Evolutionary conservation across 148 eudicot species (phyloP).

Genomic region (Talinum fruticosum): DNA sequence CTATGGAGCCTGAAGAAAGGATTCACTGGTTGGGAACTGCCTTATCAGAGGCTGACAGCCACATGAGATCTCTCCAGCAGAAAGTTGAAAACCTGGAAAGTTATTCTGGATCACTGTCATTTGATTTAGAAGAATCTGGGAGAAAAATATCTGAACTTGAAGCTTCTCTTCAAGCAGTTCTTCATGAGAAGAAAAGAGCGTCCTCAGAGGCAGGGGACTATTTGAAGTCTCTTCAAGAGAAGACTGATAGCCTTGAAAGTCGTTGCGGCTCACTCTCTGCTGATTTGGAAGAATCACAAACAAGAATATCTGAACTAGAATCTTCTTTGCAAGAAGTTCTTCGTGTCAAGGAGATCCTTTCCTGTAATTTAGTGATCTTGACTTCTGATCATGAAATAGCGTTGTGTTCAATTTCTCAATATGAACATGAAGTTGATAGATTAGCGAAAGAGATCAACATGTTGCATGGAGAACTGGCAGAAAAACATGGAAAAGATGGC

Average conservation of each 20-base stretch:
- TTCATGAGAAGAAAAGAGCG: constrained; percentile 49
- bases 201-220: constrained; percentile 51
- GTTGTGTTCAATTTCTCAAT: constrained; percentile 37
- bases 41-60: constrained; percentile 73
- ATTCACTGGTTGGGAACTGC: constrained; percentile 88
- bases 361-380: constrained; percentile 43
- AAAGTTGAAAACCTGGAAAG: constrained; percentile 62
- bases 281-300: constrained; percentile 61
- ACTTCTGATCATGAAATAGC: constrained; percentile 48
- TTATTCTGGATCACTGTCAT: constrained; percentile 45
- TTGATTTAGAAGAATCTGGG: constrained; percentile 61
- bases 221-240: constrained; percentile 65
- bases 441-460: constrained; percentile 44
- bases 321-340: constrained; percentile 41
- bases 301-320: constrained; percentile 57
- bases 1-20: constrained; percentile 93
- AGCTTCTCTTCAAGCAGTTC: constrained; percentile 41
- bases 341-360: constrained; percentile 39
- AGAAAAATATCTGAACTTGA: constrained; percentile 55
- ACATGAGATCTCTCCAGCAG: constrained; percentile 76
- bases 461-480: constrained; percentile 45
- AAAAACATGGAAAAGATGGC: constrained; percentile 42
- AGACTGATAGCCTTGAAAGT: constrained; percentile 51
- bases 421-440: constrained; percentile 41
- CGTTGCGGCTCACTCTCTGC: constrained; percentile 45